Conservation (phyloP, 2,329 filamentous ascomycete species). For the Helotiales sp. region DNA sequence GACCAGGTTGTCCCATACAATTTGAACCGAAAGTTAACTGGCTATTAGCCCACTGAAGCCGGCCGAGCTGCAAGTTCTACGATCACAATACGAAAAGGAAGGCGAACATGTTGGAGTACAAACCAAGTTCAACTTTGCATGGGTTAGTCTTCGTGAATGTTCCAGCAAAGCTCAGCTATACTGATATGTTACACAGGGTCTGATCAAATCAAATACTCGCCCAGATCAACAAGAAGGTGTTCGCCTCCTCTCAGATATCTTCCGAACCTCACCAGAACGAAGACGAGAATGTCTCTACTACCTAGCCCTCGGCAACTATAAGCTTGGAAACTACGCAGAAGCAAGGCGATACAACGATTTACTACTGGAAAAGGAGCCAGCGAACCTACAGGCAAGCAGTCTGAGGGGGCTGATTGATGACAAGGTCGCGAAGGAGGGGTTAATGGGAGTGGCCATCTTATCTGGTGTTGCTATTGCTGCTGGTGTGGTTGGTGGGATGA, state of each 20-base stretch:
- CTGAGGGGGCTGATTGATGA: constrained; percentile 89
- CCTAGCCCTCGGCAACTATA: constrained; percentile 95
- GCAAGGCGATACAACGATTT: constrained; percentile 93
- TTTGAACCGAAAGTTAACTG: constrained; percentile 20
- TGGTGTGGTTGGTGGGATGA: constrained; percentile 85
- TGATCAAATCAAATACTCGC: constrained; percentile 88
- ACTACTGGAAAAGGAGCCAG: constrained; percentile 85
- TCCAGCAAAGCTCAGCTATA: not conserved
- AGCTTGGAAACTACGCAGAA: constrained; percentile 95
- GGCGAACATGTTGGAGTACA: constrained; percentile 95
- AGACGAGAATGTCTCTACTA: constrained; percentile 98
- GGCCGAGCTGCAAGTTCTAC: constrained; percentile 88
- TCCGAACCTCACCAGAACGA: constrained; percentile 87
- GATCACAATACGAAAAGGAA: constrained; percentile 95
- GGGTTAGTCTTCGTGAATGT: constrained; percentile 58
- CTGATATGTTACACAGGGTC: constrained; percentile 57
- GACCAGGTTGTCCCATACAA: not conserved
- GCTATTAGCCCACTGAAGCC: constrained; percentile 77
- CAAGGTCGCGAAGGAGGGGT: constrained; percentile 89
- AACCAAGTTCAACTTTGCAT: constrained; percentile 99
- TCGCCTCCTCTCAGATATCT: constrained; percentile 92
- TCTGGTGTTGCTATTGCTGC: constrained; percentile 90
- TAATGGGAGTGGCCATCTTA: constrained; percentile 93
- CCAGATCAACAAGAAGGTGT: constrained; percentile 92
- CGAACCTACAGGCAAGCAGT: constrained; percentile 87